phyloP scores from a whole-genome alignment of 495 filamentous ascomycete genomes.

The Opeltia flavorubescens region DNA sequence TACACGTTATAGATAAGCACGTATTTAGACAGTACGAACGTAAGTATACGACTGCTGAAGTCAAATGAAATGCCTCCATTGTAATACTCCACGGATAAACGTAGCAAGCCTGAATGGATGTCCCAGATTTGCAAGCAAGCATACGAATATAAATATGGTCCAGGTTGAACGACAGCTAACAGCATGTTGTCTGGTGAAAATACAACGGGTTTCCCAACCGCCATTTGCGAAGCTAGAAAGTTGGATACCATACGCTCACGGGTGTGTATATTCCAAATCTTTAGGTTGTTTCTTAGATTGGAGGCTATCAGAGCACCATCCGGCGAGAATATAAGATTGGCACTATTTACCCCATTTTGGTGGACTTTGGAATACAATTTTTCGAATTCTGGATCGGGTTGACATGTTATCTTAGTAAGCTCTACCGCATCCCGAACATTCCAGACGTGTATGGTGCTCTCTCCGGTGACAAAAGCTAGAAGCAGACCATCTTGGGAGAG shows the following conservation, averaged over 20 bases:
- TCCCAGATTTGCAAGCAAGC: background rate
- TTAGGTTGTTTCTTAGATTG: background rate
- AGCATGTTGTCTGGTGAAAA: too few species aligned
- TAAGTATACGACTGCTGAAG: background rate
- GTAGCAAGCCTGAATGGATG: background rate
- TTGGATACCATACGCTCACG: too few species aligned
- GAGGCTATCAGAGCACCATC: background rate
- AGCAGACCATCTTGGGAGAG: background rate
- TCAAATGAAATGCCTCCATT: background rate
- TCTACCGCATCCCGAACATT: too few species aligned
- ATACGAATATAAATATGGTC: too few species aligned
- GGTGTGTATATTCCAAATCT: too few species aligned
- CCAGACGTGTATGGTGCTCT: background rate
- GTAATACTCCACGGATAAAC: background rate
- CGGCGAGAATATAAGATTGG: background rate
- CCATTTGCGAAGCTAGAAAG: too few species aligned
- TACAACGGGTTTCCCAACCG: too few species aligned
- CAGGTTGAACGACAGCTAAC: too few species aligned
- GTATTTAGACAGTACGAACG: background rate
- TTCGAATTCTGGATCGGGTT: background rate
- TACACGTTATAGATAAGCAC: background rate
- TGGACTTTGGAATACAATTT: background rate
- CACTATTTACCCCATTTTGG: too few species aligned
- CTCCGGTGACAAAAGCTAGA: background rate
- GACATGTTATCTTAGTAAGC: too few species aligned